Base-by-base conservation (phyloP, 176 grass and related monocot genomes). In the Calamus simplicifolius region DNA sequence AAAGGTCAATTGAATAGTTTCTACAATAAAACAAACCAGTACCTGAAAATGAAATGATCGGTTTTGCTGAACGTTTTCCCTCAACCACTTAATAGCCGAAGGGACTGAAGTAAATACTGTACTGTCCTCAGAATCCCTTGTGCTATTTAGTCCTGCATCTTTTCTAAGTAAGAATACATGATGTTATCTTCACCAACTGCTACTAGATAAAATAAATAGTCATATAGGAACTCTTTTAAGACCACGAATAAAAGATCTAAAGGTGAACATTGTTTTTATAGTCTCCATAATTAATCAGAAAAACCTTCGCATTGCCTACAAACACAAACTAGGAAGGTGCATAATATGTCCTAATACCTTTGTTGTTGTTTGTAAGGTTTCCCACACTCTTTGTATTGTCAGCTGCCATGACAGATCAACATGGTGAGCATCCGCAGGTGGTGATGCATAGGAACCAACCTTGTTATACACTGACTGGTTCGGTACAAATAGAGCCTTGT, bases 371-470 rank as follows among this genome's bases (percentile, higher is more conserved):
- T 49, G 73, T 35, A 66, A 98, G 70, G 58, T 79, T 98, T 98
- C 79, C 93, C 93, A 98, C 62, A 83, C 84, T 49, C 50, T 68
- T 82, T 98, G 84, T 5, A 98, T 78, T 1, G 79, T 82, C 30
- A 89, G 54, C 52, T 98, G 93, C 87, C 87, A 98, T 60, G 93
- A 88, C 51, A 98, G 66, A 80, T 98, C 87, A 64, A 92, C 77
- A 74, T 92, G 23, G 51, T 98, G 78, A 62, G 88, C 81, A 57
- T 85, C 87, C 27, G 81, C 70, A 58, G 88, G 87, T 67, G 88
- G 64, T 63, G 84, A 81, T 60, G 70, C 63, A 49, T 81, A 79
- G 63, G 84, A 80, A 68, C 84, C 84, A 64, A 98, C 78, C 71
- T 98, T 98, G 52, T 88, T 85, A 76, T 80, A 79, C 70, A 83